phyloP scores from a whole-genome alignment of 2,329 filamentous ascomycete genomes.

The Trichoderma sp. region DNA sequence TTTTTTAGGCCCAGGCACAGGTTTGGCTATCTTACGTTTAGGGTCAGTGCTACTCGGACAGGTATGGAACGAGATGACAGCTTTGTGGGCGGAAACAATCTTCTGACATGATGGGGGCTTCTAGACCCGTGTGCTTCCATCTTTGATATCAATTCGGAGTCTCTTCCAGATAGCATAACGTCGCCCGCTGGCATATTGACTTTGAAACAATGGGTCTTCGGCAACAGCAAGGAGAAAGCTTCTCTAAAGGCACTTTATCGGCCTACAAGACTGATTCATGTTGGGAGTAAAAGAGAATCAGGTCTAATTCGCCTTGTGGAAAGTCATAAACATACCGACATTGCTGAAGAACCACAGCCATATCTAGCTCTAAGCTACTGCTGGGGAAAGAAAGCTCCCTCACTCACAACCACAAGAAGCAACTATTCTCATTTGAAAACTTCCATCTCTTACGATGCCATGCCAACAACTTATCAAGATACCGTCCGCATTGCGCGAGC shows the following conservation, averaged over 20 bases:
- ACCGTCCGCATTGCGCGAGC: neutral
- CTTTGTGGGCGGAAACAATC: neutral
- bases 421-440: neutral
- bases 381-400: neutral
- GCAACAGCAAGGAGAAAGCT: neutral
- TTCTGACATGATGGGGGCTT: neutral
- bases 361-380: slow-evolving; percentile 9
- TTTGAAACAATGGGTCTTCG: neutral
- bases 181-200: slow-evolving; percentile 4
- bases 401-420: neutral
- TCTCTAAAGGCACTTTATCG: neutral
- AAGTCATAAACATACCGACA: neutral
- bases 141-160: neutral
- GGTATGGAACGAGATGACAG: neutral
- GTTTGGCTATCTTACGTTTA: neutral
- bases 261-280: neutral
- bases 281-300: neutral
- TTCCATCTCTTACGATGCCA: neutral
- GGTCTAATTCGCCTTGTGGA: neutral
- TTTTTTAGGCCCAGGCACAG: neutral
- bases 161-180: neutral
- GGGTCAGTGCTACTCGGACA: neutral
- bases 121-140: neutral
- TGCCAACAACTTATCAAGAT: neutral
- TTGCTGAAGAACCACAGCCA: neutral